phyloP scores from a whole-genome alignment of 306 rosid species.

The apple (Malus domestica) region DNA sequence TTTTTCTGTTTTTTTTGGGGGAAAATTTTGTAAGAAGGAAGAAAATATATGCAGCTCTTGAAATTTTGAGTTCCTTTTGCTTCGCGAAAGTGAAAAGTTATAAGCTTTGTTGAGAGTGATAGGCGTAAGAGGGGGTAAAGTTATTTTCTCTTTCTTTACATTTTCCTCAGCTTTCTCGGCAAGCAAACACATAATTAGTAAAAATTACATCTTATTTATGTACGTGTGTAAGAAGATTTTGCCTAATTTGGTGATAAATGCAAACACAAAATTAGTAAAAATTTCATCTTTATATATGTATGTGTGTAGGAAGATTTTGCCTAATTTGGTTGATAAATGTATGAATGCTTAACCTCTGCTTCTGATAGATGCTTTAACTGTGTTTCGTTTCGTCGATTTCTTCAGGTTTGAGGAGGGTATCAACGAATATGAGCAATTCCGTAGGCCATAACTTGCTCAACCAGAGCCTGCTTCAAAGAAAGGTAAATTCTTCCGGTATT shows the following conservation, averaged over 20 bases:
- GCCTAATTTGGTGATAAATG: background rate
- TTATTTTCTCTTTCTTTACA: background rate
- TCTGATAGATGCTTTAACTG: background rate
- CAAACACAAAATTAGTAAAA: background rate
- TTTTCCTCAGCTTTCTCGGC: constrained; percentile 1
- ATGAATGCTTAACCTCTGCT: background rate
- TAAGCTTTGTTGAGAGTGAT: background rate
- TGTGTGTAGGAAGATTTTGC: background rate
- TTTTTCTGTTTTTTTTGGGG: background rate
- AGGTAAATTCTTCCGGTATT: constrained; percentile 46
- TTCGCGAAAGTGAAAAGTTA: background rate
- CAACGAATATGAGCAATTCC: constrained; percentile 54
- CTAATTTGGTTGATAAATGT: background rate
- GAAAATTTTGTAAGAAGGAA: background rate
- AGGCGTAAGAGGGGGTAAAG: background rate
- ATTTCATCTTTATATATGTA: background rate
- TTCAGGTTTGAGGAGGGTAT: constrained; percentile 35
- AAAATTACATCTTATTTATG: background rate
- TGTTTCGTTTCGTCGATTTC: constrained; percentile 20
- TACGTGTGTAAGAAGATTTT: background rate
- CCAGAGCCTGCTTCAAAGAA: constrained; percentile 55
- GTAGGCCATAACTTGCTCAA: constrained; percentile 56
- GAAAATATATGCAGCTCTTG: background rate
- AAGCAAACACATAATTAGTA: background rate
- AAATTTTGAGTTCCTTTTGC: background rate